A percentile compares a stretch with the other conserved stretches of the same genome.
Evolutionary conservation across 164 flowering plant species (phyloP).

Genomic region (Amborella trichopoda): DNA sequence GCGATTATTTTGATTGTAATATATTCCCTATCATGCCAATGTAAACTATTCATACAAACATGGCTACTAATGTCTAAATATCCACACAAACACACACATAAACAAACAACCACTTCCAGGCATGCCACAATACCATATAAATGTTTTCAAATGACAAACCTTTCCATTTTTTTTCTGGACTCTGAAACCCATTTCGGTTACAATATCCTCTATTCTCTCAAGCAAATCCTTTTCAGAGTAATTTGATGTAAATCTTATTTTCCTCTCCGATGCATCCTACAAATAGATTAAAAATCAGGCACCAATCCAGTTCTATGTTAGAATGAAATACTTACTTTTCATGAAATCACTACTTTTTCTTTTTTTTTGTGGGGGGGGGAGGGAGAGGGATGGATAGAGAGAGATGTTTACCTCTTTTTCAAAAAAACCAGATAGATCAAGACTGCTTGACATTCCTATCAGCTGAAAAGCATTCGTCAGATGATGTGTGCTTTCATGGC

Average conservation of each 20-base stretch:
- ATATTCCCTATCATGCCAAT: too few species aligned
- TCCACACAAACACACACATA: too few species aligned
- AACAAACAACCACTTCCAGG: too few species aligned
- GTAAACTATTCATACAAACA: too few species aligned
- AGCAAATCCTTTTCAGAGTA: constrained; percentile 52
- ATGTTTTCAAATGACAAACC: constrained; percentile 20
- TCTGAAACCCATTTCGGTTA: constrained; percentile 63
- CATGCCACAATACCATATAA: too few species aligned
- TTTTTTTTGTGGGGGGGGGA: neutral
- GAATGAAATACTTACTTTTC: too few species aligned
- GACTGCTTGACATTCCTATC: constrained; percentile 89
- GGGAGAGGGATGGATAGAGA: neutral
- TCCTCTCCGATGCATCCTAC: constrained; percentile 86
- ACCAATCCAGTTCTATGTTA: too few species aligned
- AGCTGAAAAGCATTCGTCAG: constrained; percentile 89
- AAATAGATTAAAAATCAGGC: constrained; percentile 4
- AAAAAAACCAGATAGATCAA: constrained; percentile 94
- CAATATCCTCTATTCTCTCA: constrained; percentile 56
- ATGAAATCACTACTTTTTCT: too few species aligned
- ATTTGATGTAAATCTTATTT: constrained; percentile 81
- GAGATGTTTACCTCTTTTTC: constrained; percentile 66
- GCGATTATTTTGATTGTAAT: too few species aligned
- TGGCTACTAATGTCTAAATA: too few species aligned
- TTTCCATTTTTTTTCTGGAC: constrained; percentile 65
- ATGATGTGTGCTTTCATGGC: constrained; percentile 31